A percentile compares a stretch with the other conserved stretches of the same genome.
phyloP scores from a whole-genome alignment of 805 yeast genomes.

The Lipomyces yamanashiensis region DNA sequence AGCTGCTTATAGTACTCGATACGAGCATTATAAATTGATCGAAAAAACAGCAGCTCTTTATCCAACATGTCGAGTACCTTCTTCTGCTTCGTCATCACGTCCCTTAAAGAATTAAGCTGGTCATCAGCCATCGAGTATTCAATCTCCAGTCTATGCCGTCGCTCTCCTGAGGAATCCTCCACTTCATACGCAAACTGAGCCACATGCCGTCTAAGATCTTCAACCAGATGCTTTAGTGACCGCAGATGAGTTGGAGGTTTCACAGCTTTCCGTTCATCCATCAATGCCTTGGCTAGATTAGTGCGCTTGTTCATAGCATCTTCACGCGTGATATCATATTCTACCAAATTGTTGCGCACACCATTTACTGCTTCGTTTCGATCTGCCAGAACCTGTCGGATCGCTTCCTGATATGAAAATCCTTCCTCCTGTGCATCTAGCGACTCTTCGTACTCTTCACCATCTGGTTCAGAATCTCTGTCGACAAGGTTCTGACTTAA shows the following conservation, averaged over 20 bases:
- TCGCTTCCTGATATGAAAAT: slow-evolving; percentile 43
- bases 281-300: slow-evolving; percentile 38
- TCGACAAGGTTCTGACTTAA: slow-evolving; percentile 60
- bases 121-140: slow-evolving; percentile 19
- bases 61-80: slow-evolving; percentile 50
- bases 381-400: slow-evolving; percentile 48
- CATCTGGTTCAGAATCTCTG: slow-evolving; percentile 57
- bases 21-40: slow-evolving; percentile 76
- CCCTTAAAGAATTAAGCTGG: slow-evolving; percentile 16
- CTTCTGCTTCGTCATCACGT: slow-evolving; percentile 48
- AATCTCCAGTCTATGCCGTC: slow-evolving; percentile 22
- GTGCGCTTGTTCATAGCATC: slow-evolving; percentile 34
- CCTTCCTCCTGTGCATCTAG: slow-evolving; percentile 76
- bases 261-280: slow-evolving; percentile 37
- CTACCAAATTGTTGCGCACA: slow-evolving; percentile 34
- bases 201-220: slow-evolving; percentile 26
- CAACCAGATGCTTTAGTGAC: slow-evolving; percentile 26
- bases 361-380: slow-evolving; percentile 51
- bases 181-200: slow-evolving; percentile 26
- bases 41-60: slow-evolving; percentile 56
- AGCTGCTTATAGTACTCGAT: slow-evolving; percentile 81
- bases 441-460: slow-evolving; percentile 78
- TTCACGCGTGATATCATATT: slow-evolving; percentile 30
- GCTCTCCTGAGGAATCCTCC: slow-evolving; percentile 24
- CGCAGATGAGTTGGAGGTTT: slow-evolving; percentile 26